A percentile compares a stretch with the other conserved stretches of the same genome.
Evolutionary conservation across 2,329 filamentous ascomycete genomes (phyloP).

Genomic region (Decorospora gaudefroyi): DNA sequence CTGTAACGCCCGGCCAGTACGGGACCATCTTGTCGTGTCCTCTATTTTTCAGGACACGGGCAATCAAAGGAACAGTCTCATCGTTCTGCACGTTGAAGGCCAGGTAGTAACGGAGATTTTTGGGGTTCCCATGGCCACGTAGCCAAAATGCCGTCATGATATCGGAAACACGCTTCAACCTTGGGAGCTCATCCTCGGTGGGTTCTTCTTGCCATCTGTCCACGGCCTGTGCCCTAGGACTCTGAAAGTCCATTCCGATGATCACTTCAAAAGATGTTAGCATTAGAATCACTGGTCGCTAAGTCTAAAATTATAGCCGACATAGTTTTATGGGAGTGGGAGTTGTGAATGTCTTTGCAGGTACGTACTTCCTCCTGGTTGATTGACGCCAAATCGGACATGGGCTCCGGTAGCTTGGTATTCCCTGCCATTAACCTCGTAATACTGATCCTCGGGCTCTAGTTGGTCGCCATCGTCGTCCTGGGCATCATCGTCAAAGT

Average conservation of each 20-base stretch:
- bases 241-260: background rate
- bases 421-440: conserved; percentile 8
- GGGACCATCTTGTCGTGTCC: conserved; percentile 1
- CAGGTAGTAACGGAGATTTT: conserved; percentile 15
- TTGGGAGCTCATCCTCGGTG: background rate
- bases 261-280: background rate
- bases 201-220: background rate
- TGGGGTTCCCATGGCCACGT: background rate
- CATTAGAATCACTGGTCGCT: background rate
- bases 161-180: background rate
- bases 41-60: background rate
- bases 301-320: too few relatives aligned
- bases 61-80: background rate
- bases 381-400: conserved; percentile 14
- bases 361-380: conserved; percentile 5
- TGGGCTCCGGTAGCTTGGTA: conserved; percentile 9
- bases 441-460: conserved; percentile 5
- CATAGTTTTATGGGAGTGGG: too few relatives aligned
- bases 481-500: conserved; percentile 6
- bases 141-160: conserved; percentile 6
- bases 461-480: conserved; percentile 5
- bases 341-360: too few relatives aligned
- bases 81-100: conserved; percentile 8
- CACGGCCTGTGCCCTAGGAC: background rate
- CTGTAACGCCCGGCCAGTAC: conserved; percentile 20